Base-by-base conservation (phyloP, 805 yeast genomes). In the Kuraishia hungarica region DNA sequence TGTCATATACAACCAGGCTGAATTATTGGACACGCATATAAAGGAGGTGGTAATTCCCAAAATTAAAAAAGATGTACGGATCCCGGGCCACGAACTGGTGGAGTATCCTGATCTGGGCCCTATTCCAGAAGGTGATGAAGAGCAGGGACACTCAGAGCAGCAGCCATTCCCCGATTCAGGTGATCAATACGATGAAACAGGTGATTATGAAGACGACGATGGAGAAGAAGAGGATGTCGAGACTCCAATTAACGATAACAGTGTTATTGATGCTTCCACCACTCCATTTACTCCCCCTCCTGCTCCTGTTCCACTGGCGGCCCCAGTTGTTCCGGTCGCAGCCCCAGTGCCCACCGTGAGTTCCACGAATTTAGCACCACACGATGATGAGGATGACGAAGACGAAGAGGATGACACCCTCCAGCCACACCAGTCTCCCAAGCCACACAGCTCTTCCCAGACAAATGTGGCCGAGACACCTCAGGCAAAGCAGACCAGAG, bases 31-130 rank as follows among this genome's bases (percentile, higher is more conserved):
- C 61, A 67, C 74, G 49, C 83, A 69, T 64, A 65, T 86, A 51
- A 70, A 67, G 54, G 74, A 76, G 8, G 69, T 68, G 50, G 72
- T 76, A 29, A 72, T 86, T 35, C 83, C 86, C 15, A 69, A 71
- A 56, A 72, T 86, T 52, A 66, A 68, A 21, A 62, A 65, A n/a
- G 80, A 78, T 58, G 67, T 72, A 51, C 61, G 66, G 28, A 62
- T 78, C 8, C 67, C 66, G 53, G 72, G 67, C 51, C 67, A 66
- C 56, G 66, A 66, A 35, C 61, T 67, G 19, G 70, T 83, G 51
- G 65, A 62, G 26, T 84, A 82, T 64, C 90, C 90, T 2, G 79
- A 81, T 61, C 70, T 89, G 56, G 96, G 94, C 1, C 84, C 84
- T 3, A 69, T 89, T 50, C 89, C 89, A 0, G 83, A 78, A 48